Percentiles rank a stretch among this genome's conserved stretches.
phyloP scores from a whole-genome alignment of 169 alveolate species.

The Plasmodium cynomolgi region DNA sequence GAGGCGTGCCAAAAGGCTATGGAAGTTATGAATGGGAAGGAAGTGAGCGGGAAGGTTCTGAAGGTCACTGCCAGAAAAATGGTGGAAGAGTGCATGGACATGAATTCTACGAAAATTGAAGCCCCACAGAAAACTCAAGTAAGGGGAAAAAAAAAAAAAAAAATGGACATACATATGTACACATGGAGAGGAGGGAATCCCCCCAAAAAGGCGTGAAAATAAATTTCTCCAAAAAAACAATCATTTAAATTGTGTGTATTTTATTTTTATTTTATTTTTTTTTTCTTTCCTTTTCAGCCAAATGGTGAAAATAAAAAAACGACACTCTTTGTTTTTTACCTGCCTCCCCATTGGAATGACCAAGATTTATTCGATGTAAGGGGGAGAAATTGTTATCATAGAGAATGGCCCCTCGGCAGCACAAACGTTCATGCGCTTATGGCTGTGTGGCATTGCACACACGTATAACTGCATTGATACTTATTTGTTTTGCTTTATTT shows the following conservation, averaged over 20 bases:
- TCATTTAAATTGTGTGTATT: neutral
- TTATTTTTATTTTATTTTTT: constrained; percentile 13
- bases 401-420: neutral
- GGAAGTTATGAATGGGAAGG: constrained; percentile 90
- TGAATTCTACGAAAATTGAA: constrained; percentile 28
- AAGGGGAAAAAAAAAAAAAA: neutral
- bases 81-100: constrained; percentile 80
- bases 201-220: neutral
- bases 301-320: constrained; percentile 62
- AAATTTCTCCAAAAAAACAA: neutral
- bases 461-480: neutral
- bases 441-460: neutral
- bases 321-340: constrained; percentile 90
- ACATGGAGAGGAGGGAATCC: neutral
- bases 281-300: constrained; percentile 1
- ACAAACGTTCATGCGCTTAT: neutral
- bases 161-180: neutral
- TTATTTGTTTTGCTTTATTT: too few species aligned
- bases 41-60: constrained; percentile 87
- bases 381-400: neutral
- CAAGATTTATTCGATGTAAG: constrained; percentile 82
- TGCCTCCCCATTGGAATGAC: constrained; percentile 94
- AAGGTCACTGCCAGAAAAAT: constrained; percentile 90
- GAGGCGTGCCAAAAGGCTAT: constrained; percentile 92
- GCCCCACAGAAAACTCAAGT: constrained; percentile 53